Evolutionary conservation across 305 asterid species (phyloP), one percentile per base, ranked within the genome.

Genomic region (Fraxinus sp.): DNA sequence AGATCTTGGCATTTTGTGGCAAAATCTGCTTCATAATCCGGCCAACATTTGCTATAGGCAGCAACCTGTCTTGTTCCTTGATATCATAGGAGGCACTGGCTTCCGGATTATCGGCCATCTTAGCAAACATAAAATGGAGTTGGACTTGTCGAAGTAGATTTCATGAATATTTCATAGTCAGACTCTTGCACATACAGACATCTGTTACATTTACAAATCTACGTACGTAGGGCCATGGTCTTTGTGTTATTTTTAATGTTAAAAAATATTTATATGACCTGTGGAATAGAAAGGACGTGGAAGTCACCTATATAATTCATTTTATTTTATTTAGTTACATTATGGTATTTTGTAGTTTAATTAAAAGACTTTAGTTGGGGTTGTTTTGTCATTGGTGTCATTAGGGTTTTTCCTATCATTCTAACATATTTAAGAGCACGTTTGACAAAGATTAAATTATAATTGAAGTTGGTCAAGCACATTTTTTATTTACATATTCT

Each of bases 1-100:
- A 64, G 73, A 64, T 64, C 73, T 64, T 64, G 35, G 73, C 35
- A 13, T 64, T 64, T 26, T 64, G n/a, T 64, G 73, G 73, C 73
- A 64, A 64, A 22, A 22, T 64, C 35, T 64, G 35, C 73, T 64
- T 64, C 73, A 64, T 64, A 9, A 64, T 64, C 14, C 73, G 35
- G 33, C 73, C 73, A 7, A 64, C 73, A 30, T 64, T 64, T 24
- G 73, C 73, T 26, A 64, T 64, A 8, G 73, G 73, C 73, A 64
- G 35, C 35, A 64, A 64, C 32, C 73, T 7, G 5, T 64, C 73
- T 64, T 64, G 73, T 22, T 64, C 73, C 16, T 64, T 64, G 73
- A 64, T 9, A 64, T 24, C 35, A 13, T 24, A 59, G 13, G 28
- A 59, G 70, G 70, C 35, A 24, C 73, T 64, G 16, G 35, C 73